Percentiles rank a stretch among this genome's conserved stretches.
These are phyloP conservation scores for Sarocladium kiliense DNA, from an alignment of 2,329 filamentous ascomycete species.

Conservation along the genomic window DNA sequence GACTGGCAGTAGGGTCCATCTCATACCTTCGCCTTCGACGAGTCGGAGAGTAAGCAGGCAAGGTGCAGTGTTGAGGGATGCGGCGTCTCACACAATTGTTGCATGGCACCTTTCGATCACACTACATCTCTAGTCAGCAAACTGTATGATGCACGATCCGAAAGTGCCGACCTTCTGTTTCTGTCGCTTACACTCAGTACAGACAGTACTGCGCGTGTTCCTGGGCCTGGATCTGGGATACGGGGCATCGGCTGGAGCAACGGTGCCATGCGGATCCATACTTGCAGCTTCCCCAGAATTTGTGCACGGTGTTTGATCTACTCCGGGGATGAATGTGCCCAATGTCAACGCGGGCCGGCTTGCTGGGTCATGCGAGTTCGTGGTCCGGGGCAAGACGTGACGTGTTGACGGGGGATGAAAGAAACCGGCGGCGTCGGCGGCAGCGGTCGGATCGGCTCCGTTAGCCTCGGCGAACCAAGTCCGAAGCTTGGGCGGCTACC, in stretches of 20 bases:
- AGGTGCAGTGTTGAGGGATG: neutral
- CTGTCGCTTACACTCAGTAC: conserved; percentile 1
- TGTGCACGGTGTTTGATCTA: neutral
- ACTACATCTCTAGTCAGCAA: neutral
- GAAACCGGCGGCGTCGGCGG: neutral
- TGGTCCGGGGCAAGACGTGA: neutral
- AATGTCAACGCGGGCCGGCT: neutral
- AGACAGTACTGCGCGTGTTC: conserved; percentile 3
- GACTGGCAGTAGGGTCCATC: neutral
- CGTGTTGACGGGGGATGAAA: neutral
- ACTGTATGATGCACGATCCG: neutral
- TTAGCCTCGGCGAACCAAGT: neutral
- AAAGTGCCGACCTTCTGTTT: neutral
- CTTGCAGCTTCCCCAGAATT: neutral
- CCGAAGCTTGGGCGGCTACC: neutral
- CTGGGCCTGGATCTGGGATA: neutral
- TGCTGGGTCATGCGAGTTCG: neutral
- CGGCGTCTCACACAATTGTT: conserved; percentile 4
- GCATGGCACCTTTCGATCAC: conserved; percentile 1
- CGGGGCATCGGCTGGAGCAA: neutral
- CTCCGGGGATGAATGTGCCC: neutral
- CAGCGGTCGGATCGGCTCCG: neutral
- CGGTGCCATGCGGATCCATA: neutral
- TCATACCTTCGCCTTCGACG: neutral
- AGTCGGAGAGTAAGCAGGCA: neutral